Base-by-base conservation (phyloP, 208 protist genomes). In the Phytomonas sp. region DNA sequence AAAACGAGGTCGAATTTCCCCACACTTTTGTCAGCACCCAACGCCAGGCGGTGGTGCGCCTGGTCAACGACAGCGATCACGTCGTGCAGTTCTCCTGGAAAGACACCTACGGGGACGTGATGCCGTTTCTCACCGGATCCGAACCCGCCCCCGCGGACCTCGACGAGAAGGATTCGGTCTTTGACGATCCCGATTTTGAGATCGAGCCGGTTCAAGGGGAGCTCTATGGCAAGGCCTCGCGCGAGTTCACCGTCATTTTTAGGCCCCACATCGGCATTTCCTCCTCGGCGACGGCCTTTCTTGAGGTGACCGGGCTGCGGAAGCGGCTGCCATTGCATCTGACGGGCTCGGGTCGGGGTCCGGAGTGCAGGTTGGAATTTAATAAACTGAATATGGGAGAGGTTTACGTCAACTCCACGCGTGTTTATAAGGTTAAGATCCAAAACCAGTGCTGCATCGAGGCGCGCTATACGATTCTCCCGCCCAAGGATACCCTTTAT, bases 351-450 rank as follows among this genome's bases (percentile, higher is more conserved):
- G 96, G 91, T 32, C 56, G 97, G 36, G 97, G 94, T 11, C 95
- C 97, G 1, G 79, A 93, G 70, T 97, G 91, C 75, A 73, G 72
- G 62, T 89, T 98, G n/a, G 88, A 93, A 62, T 98, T 87, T 80
- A 86, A 71, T 33, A 70, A 70, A 30, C 83, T 98, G 40, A 87
- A 97, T 76, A 85, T 99, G 74, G 94, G 94, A 34, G 92, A 98
- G 45, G 83, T 99, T n/a, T 98, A 95, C 76, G 85, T 98, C 65
- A 97, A 97, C 74, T 85, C 86, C 10, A 33, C 95, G 56, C 94
- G 98, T 79, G 80, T 94, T 72, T 98, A 98, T 71, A 81, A 92
- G 36, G 81, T 98, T 0, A 70, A 73, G 36, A 82, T 99, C 37
- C 83, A 88, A 68, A 98, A 98, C 79, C 75, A 76, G 14, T 93